Evolutionary conservation across 371 early-diverging fungal genomes (phyloP), one percentile per base, ranked within the genome.

Genomic region (Saksenaea oblongispora): DNA sequence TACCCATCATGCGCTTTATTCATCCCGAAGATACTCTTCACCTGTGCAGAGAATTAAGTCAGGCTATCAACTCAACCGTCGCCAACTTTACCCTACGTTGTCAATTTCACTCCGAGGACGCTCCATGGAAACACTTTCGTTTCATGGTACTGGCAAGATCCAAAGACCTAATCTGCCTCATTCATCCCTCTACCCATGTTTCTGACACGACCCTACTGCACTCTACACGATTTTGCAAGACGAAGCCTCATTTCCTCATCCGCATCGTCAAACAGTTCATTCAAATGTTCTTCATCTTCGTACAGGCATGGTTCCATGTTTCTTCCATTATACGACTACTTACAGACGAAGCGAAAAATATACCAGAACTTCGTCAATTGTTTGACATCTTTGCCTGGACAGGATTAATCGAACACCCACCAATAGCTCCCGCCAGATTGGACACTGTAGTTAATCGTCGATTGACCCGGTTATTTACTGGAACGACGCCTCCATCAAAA

Each of bases 1-100:
- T 51, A 27, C 59, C 64, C 36, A 64, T 64, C 24, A 64, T 64
- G 64, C 58, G 64, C 51, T 64, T 64, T 22, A 39, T 57, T 1
- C 58, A 64, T 53, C 54, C 64, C 3, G 58, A 58, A n/a, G 57
- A 64, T 24, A 58, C 58, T 13, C 58, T 58, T 15, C 54, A 37
- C 31, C 28, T 64, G 14, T 64, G 64, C 27, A 36, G 28, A 7
- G 64, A 53, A n/a, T 34, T 64, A 17, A 37, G 54, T 28, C 57
- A 64, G 28, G 64, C 64, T 2, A 36, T 24, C 28, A 57, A 58
- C 36, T 34, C 53, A 15, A 24, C 64, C n/a, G 41, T 64, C 3
- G 42, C 64, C 8, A 13, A 34, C 22, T 14, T 17, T 1, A 28
- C 39, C 17, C 24, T 63, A n/a, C 63, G 35, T 9, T 63, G 63